Evolutionary conservation across 1,139 yeast species (phyloP), one percentile per base, ranked within the genome.

Genomic region (Yamadazyma jaroonii): DNA sequence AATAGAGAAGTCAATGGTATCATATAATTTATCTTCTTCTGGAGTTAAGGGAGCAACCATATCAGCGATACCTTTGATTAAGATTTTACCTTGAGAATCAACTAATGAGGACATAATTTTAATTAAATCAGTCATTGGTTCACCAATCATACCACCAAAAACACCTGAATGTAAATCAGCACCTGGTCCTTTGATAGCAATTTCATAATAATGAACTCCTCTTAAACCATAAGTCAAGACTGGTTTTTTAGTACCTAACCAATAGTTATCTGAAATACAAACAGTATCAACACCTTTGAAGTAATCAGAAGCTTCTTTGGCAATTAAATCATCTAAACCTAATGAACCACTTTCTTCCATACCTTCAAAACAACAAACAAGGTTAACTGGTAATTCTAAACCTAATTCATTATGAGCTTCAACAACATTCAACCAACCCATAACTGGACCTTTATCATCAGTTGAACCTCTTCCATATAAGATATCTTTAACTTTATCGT

Each of bases 321-420:
- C 81, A 55, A 92, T 84, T 56, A 92, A 75, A 29, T 71, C 81
- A 48, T 92, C 98, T 50, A 92, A 77, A 22, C 98, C 97, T 38
- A 87, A 66, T 23, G 97, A 88, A 14, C 99, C 99, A 47, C 90
- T 82, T 66, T 92, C 99, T 67, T 92, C 99, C 99, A 92, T 92
- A 45, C 98, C 98, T 69, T 92, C 99, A 55, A 92, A 92, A 64
- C 97, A 88, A 57, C 86, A 84, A 37, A 88, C 77, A 54, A 92
- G 68, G 67, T 92, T 92, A 47, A 92, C 97, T 23, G 99, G 99
- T 42, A 94, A 74, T 48, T 90, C 97, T 60, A 87, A 62, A 22
- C 86, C 88, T 47, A 88, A 77, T 51, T 81, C 86, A 42, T 74
- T 79, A 67, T 90, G 97, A 14, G 98, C 97, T 65, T 90, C 85